Evolutionary conservation across 345 rosid species (phyloP).

Genomic region (Viola odorata): DNA sequence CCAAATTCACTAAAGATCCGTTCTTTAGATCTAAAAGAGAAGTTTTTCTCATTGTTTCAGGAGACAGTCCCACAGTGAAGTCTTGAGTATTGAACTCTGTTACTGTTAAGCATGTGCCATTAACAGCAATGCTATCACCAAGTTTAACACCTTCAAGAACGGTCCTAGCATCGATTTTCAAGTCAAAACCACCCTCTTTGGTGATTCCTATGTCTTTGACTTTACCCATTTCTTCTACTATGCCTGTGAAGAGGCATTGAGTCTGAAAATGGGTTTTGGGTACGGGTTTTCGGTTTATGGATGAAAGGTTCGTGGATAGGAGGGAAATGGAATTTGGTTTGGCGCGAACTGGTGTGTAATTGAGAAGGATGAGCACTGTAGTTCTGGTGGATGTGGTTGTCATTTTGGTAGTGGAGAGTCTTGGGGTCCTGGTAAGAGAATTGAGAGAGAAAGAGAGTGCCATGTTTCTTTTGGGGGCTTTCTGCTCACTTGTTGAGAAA

Average conservation of each 20-base stretch:
- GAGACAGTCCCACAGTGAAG: constrained; percentile 67
- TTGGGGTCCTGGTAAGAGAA: background rate
- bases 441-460: background rate
- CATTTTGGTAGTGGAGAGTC: background rate
- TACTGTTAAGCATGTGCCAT: constrained; percentile 84
- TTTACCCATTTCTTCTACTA: constrained; percentile 82
- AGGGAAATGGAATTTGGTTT: background rate
- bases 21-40: constrained; percentile 55
- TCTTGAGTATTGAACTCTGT: constrained; percentile 49
- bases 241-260: constrained; percentile 72
- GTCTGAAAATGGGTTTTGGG: constrained; percentile 1
- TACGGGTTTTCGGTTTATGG: background rate
- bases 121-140: constrained; percentile 82
- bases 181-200: constrained; percentile 56
- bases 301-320: background rate
- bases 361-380: background rate
- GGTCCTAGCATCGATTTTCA: constrained; percentile 54
- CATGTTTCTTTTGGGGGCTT: background rate
- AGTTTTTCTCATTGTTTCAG: constrained; percentile 76
- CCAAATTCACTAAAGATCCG: constrained; percentile 78
- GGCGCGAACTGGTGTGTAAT: background rate
- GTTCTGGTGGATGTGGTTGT: background rate
- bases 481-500: background rate
- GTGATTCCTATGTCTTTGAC: constrained; percentile 47
- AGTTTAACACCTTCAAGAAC: constrained; percentile 59